Conservation (phyloP, 2,329 filamentous ascomycete species). For the Epichloe gansuensis region DNA sequence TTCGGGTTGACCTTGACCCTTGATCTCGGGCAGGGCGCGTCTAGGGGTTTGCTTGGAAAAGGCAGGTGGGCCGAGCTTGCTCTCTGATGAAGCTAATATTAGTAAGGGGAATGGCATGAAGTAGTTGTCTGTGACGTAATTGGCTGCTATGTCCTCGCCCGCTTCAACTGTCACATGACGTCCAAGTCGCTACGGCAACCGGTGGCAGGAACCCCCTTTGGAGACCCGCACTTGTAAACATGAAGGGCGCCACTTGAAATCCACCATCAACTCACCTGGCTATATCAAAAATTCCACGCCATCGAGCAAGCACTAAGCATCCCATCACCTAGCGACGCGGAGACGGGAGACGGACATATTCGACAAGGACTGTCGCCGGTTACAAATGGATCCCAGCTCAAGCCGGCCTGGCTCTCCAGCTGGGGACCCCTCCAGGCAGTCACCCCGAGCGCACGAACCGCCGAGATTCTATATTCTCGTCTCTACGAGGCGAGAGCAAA, state of each 20-base stretch:
- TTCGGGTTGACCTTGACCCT: background rate
- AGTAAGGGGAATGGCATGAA: background rate
- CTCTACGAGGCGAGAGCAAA: constrained; percentile 28
- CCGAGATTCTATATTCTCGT: constrained; percentile 24
- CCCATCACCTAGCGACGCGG: background rate
- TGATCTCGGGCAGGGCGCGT: background rate
- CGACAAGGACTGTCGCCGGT: background rate
- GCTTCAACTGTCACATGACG: constrained; percentile 11
- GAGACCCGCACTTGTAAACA: constrained; percentile 8
- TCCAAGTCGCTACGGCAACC: constrained; percentile 7
- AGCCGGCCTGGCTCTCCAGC: constrained; percentile 41
- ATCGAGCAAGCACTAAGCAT: background rate
- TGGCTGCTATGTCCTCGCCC: no score
- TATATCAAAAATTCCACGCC: background rate
- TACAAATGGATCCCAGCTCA: constrained; percentile 29
- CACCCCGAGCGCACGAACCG: constrained; percentile 51
- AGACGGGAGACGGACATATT: background rate
- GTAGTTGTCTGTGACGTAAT: background rate
- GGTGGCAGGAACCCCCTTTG: background rate
- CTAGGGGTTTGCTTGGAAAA: background rate
- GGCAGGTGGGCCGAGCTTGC: background rate
- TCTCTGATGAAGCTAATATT: background rate
- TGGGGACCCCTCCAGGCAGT: constrained; percentile 46
- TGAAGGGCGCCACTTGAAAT: constrained; percentile 2
- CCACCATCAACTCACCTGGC: background rate